phyloP scores from a whole-genome alignment of 139 green algal genomes.

The Picocystis salinarum region DNA sequence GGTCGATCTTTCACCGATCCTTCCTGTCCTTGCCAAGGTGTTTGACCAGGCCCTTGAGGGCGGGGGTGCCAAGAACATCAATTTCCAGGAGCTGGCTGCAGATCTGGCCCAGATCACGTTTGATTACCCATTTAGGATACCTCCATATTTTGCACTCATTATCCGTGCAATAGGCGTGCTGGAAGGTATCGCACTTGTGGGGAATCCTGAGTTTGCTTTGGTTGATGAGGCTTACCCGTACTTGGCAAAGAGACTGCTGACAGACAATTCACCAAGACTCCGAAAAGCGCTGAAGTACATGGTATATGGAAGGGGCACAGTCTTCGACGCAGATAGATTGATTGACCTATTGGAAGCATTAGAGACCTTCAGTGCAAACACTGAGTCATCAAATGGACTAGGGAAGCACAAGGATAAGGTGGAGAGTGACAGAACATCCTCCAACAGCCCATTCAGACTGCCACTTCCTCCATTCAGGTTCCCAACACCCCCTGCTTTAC shows the following conservation, averaged over 20 bases:
- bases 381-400: background rate
- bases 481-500: too few relatives aligned
- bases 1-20: constrained; percentile 81
- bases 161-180: constrained; percentile 70
- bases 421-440: too few relatives aligned
- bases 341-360: constrained; percentile 93
- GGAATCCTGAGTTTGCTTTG: constrained; percentile 83
- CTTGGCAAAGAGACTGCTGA: constrained; percentile 78
- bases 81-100: constrained; percentile 90
- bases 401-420: too few relatives aligned
- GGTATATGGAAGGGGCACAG: constrained; percentile 42
- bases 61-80: constrained; percentile 85
- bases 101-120: constrained; percentile 98
- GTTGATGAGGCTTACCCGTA: constrained; percentile 97
- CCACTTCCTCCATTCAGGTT: too few relatives aligned
- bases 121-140: constrained; percentile 84
- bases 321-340: constrained; percentile 67
- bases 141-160: constrained; percentile 83
- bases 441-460: too few relatives aligned
- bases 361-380: constrained; percentile 52
- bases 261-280: constrained; percentile 69
- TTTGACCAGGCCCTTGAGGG: constrained; percentile 67
- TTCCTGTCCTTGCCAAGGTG: constrained; percentile 71
- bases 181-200: constrained; percentile 66
- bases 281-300: constrained; percentile 59